These are phyloP conservation scores for Psilocybe cubensis DNA, from an alignment of 768 basidiomycete genomes.

Conservation along the genomic window DNA sequence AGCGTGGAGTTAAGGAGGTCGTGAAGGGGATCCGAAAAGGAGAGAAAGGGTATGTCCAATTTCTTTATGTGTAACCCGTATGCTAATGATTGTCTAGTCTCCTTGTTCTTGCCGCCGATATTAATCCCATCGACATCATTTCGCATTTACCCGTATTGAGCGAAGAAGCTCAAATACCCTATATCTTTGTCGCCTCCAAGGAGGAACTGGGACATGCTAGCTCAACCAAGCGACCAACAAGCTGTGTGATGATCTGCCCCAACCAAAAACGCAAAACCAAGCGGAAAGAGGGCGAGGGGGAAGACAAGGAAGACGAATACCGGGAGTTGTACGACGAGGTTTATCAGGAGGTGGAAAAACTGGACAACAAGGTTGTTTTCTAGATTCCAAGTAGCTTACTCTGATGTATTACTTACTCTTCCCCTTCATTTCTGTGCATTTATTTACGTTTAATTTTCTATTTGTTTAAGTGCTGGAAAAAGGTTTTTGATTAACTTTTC, in stretches of 20 bases:
- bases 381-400: conserved; percentile 30
- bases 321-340: conserved; percentile 87
- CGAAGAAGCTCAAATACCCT: conserved; percentile 92
- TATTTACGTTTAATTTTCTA: background rate
- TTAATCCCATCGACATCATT: conserved; percentile 98
- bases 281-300: conserved; percentile 60
- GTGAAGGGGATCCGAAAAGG: conserved; percentile 97
- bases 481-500: conserved; percentile 3
- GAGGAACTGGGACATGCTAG: conserved; percentile 96
- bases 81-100: conserved; percentile 51
- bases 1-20: conserved; percentile 98
- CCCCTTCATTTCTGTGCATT: background rate
- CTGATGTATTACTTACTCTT: conserved; percentile 4
- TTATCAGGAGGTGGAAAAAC: conserved; percentile 79
- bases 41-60: conserved; percentile 81
- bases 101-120: conserved; percentile 93
- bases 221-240: conserved; percentile 97
- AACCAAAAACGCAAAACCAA: conserved; percentile 74
- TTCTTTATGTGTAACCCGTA: background rate
- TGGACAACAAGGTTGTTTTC: conserved; percentile 73
- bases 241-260: conserved; percentile 95
- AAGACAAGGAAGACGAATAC: conserved; percentile 82
- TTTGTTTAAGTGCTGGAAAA: background rate
- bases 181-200: conserved; percentile 88
- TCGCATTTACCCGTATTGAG: conserved; percentile 94